Evolutionary conservation across 768 basidiomycete genomes (phyloP).

Genomic region (Filobasidium floriforme): DNA sequence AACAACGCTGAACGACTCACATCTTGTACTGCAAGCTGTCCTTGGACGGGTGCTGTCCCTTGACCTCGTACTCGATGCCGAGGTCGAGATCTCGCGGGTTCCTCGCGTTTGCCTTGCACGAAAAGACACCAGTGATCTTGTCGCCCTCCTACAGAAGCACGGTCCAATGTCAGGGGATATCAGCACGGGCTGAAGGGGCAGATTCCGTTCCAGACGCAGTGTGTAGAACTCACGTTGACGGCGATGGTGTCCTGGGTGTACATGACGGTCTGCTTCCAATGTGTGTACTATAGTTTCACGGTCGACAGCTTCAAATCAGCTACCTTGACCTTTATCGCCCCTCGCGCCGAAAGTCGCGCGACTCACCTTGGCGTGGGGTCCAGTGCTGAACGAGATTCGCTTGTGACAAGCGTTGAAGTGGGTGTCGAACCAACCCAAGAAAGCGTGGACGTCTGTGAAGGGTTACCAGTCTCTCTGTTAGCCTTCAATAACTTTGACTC

Average conservation of each 20-base stretch:
- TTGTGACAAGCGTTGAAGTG: constrained; percentile 93
- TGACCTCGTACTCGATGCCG: constrained; percentile 60
- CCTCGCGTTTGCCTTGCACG: constrained; percentile 78
- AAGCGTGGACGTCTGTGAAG: constrained; percentile 87
- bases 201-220: too few species aligned
- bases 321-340: too few species aligned
- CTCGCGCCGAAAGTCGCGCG: not conserved
- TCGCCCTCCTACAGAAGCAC: constrained; percentile 54
- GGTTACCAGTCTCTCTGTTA: not conserved
- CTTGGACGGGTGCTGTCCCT: constrained; percentile 39
- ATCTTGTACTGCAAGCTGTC: constrained; percentile 47
- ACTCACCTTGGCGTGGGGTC: constrained; percentile 87
- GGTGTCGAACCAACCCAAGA: constrained; percentile 99
- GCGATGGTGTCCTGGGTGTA: constrained; percentile 56
- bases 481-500: not conserved
- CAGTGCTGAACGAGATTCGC: constrained; percentile 90
- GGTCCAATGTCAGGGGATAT: constrained; percentile 22
- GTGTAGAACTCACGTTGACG: constrained; percentile 44
- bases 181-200: constrained; percentile 5
- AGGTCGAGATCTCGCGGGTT: constrained; percentile 97
- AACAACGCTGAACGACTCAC: constrained; percentile 28
- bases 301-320: not conserved
- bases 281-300: constrained; percentile 41
- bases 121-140: constrained; percentile 61
- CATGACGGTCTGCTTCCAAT: constrained; percentile 49